A percentile compares a stretch with the other conserved stretches of the same genome.
These are phyloP conservation scores for Delonix regia DNA, from an alignment of 306 rosid genomes.

Conservation along the genomic window DNA sequence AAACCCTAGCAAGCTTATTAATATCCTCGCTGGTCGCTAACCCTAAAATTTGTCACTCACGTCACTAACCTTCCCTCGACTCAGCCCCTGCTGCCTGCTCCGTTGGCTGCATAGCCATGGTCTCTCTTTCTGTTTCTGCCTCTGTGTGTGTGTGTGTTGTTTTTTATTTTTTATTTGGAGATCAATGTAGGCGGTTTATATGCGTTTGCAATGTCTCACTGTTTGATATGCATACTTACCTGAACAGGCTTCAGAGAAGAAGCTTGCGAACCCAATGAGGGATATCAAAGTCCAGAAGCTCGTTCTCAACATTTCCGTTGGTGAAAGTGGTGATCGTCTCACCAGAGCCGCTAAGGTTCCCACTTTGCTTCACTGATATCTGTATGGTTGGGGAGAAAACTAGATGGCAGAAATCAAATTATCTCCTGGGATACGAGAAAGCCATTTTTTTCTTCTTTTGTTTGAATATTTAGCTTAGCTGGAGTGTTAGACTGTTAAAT, in stretches of 20 bases:
- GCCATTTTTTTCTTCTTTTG: not conserved
- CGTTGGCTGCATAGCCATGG: not conserved
- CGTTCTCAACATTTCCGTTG: constrained; percentile 75
- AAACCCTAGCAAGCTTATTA: constrained; percentile 5
- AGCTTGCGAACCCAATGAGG: constrained; percentile 71
- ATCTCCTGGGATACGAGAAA: not conserved
- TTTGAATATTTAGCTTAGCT: not conserved
- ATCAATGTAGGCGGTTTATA: not conserved
- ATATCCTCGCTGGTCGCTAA: not conserved
- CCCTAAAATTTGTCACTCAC: not conserved
- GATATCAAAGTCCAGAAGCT: constrained; percentile 76
- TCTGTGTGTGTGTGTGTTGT: not conserved
- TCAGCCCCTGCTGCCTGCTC: not conserved
- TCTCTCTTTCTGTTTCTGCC: not conserved
- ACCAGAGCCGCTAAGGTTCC: constrained; percentile 73
- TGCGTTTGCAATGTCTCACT: not conserved
- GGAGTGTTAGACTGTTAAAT: not conserved
- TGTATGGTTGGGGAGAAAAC: not conserved
- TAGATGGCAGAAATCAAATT: constrained; percentile 6
- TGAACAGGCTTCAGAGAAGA: constrained; percentile 64
- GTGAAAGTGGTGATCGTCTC: constrained; percentile 40
- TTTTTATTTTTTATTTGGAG: too few species aligned
- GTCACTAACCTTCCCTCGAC: not conserved
- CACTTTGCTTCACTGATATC: not conserved
- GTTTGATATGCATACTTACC: not conserved